These are phyloP conservation scores for Helichrysum umbraculigerum DNA, from an alignment of 129 eudicot genomes.

Conservation along the genomic window DNA sequence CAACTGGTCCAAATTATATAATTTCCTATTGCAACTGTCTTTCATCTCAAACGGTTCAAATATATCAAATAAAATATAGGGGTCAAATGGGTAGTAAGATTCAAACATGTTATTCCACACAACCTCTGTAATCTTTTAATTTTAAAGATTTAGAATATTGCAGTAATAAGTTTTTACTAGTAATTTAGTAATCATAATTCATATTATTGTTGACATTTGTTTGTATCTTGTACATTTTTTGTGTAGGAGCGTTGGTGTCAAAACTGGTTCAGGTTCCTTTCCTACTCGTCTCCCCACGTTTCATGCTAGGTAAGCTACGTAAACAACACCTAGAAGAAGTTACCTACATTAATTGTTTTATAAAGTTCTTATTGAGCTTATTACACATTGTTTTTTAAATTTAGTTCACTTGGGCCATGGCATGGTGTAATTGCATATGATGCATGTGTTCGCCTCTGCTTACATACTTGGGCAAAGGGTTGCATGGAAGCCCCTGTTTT, in stretches of 20 bases:
- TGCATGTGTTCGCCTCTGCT: constrained; percentile 84
- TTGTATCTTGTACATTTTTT: constrained; percentile 12
- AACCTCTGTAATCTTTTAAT: background rate
- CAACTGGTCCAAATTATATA: background rate
- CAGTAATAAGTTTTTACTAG: too few relatives aligned
- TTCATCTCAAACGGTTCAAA: background rate
- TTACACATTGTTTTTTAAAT: constrained; percentile 17
- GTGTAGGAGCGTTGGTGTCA: constrained; percentile 51
- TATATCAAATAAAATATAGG: background rate
- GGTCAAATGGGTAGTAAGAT: background rate
- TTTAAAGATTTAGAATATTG: too few relatives aligned
- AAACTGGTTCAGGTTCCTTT: constrained; percentile 46
- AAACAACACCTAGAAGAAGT: constrained; percentile 1
- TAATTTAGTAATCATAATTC: too few relatives aligned
- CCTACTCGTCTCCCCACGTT: constrained; percentile 71
- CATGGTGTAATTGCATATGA: constrained; percentile 81
- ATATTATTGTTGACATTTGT: background rate
- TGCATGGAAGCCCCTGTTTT: constrained; percentile 88
- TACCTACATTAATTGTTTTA: constrained; percentile 9
- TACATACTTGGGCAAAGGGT: constrained; percentile 90
- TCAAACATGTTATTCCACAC: background rate
- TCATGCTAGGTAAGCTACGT: constrained; percentile 71
- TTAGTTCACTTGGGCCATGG: constrained; percentile 82
- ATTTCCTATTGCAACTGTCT: background rate
- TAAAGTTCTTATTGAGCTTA: background rate